phyloP scores from a whole-genome alignment of 148 eudicot genomes.

The Silene conica region DNA sequence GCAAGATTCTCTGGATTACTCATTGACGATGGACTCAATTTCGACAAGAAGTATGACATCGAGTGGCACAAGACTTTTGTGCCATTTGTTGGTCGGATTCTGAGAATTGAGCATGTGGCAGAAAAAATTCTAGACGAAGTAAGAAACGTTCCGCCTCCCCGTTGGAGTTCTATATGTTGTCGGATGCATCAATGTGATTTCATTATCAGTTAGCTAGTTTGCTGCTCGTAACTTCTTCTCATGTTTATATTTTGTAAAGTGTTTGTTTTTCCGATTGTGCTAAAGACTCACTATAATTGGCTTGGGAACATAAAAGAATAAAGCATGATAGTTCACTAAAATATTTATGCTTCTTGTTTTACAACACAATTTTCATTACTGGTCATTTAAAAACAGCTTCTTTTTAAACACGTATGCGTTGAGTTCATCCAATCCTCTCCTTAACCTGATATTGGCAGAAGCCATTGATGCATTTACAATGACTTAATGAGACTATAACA shows the following conservation, averaged over 20 bases:
- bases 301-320: background rate
- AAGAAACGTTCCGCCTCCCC: constrained; percentile 20
- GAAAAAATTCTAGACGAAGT: constrained; percentile 75
- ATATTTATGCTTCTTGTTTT: background rate
- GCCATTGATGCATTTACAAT: background rate
- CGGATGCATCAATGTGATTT: background rate
- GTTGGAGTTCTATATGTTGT: background rate
- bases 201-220: background rate
- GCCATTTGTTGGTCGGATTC: constrained; percentile 72
- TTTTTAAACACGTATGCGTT: background rate
- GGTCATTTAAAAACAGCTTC: background rate
- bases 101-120: constrained; percentile 82
- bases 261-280: background rate
- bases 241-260: background rate
- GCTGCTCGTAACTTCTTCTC: background rate
- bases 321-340: background rate
- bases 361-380: too few relatives aligned
- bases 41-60: constrained; percentile 57
- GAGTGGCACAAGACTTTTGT: constrained; percentile 68
- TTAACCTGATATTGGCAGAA: background rate
- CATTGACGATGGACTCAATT: constrained; percentile 78
- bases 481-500: background rate
- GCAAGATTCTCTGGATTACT: constrained; percentile 68
- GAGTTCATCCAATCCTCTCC: background rate
- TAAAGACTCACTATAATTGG: background rate